Evolutionary conservation across 257 asterid species (phyloP), one percentile per base, ranked within the genome.

Genomic region (Plectranthus barbatus): DNA sequence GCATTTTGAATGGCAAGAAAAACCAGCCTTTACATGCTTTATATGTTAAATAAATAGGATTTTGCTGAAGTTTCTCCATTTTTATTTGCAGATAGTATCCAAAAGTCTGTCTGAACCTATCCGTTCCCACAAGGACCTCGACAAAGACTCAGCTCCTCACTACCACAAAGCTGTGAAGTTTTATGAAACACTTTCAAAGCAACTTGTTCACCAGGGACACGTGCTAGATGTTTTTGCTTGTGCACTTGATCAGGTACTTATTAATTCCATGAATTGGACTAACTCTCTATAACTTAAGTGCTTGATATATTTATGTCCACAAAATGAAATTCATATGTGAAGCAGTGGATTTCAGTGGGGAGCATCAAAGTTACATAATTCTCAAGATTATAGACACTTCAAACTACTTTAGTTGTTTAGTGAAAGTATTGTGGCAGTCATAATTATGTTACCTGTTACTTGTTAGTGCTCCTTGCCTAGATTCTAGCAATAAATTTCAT

Each of bases 81-180:
- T 66, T 53, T 40, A 44, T 72, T 57, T 76, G 81, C 87, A 93
- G 97, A 93, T 93, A 72, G 97, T 85, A 58, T 87, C 97, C 0
- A 90, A 81, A 77, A 77, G 19, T 83, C 76, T 93, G 23, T 93
- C 96, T 70, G 97, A 90, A 68, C 95, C 99, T 24, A 79, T 93
- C 51, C 95, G 99, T 62, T 93, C 99, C 48, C 96, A 90, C 73
- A 90, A 93, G 84, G 99, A 93, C 68, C 82, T 93, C 79, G 99
- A 93, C 74, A 93, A 93, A 80, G 99, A 93, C 79, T 83, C 97
- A 70, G 99, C 88, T 14, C 94, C 95, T 20, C 82, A 73, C 65
- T 85, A 76, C 75, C 96, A 90, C 69, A 93, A 93, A 72, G 96
- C 96, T 49, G 97, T 81, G 62, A 93, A 85, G 71, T 87, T 89